Evolutionary conservation across 495 filamentous ascomycete genomes (phyloP).

Genomic region (Daldinia vernicosa): DNA sequence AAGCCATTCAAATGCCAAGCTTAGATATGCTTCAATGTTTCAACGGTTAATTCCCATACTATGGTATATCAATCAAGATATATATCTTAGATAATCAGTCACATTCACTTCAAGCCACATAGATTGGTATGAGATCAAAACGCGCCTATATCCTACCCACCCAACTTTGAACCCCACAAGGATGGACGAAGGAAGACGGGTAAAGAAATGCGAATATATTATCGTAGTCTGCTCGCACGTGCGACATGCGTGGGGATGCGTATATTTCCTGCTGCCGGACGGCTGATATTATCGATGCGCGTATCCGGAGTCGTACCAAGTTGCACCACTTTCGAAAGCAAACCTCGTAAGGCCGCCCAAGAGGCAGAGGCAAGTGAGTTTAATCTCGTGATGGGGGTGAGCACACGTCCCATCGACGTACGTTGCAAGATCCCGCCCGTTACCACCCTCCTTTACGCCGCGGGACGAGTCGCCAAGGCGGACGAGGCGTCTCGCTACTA

Average conservation of each 20-base stretch:
- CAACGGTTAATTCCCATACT: no score
- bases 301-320: slow-evolving; percentile 31
- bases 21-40: no score
- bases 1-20: background rate
- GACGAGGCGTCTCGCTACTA: slow-evolving; percentile 40
- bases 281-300: slow-evolving; percentile 35
- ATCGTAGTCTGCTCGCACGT: slow-evolving; percentile 33
- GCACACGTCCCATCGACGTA: slow-evolving; percentile 21
- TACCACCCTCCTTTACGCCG: slow-evolving; percentile 36
- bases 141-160: slow-evolving; percentile 11
- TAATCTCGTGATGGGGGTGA: slow-evolving; percentile 32
- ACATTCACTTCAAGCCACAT: background rate
- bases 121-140: slow-evolving; percentile 12
- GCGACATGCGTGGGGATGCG: slow-evolving; percentile 17
- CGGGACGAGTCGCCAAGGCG: slow-evolving; percentile 38
- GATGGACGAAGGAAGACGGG: slow-evolving; percentile 4
- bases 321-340: slow-evolving; percentile 19
- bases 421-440: slow-evolving; percentile 34
- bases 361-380: slow-evolving; percentile 3
- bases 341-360: slow-evolving; percentile 11
- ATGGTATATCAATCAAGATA: background rate
- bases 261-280: slow-evolving; percentile 20
- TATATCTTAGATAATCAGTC: slow-evolving; percentile 7
- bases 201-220: slow-evolving; percentile 24
- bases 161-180: slow-evolving; percentile 3